These are phyloP conservation scores for Colletotrichum cereale DNA, from an alignment of 2,329 filamentous ascomycete genomes.

Conservation along the genomic window DNA sequence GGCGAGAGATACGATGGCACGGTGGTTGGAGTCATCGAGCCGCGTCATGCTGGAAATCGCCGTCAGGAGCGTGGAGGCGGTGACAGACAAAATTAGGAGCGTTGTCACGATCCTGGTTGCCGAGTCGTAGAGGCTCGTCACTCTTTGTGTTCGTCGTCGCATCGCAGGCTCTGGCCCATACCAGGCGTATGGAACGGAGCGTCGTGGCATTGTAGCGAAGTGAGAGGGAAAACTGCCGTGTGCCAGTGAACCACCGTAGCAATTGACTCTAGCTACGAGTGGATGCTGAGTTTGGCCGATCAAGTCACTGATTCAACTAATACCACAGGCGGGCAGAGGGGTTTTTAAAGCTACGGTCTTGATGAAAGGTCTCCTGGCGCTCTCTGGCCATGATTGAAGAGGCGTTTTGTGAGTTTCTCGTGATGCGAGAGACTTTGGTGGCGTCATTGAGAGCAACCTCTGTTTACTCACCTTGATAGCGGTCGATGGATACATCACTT, in stretches of 20 bases:
- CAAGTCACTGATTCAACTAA: too few species aligned
- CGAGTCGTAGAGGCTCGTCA: background rate
- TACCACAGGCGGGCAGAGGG: too few species aligned
- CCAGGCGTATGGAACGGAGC: background rate
- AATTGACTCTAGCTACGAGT: background rate
- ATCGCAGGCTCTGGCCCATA: background rate
- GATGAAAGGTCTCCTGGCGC: background rate
- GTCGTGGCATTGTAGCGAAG: background rate
- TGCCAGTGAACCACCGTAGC: background rate
- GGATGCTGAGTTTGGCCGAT: background rate
- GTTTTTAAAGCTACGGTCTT: background rate
- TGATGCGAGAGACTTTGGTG: slow-evolving; percentile 1
- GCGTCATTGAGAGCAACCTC: background rate
- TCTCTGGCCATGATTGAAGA: background rate
- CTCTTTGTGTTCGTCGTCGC: too few species aligned
- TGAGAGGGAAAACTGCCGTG: too few species aligned
- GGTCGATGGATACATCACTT: background rate
- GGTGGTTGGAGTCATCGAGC: background rate
- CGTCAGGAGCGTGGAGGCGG: background rate
- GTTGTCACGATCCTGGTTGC: background rate
- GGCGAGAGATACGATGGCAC: background rate
- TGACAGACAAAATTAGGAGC: background rate
- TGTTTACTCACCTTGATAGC: background rate
- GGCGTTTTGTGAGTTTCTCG: slow-evolving; percentile 8
- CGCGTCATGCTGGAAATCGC: background rate